Conservation (phyloP, 2,329 filamentous ascomycete genomes). For the Ceratocystis variospora region DNA sequence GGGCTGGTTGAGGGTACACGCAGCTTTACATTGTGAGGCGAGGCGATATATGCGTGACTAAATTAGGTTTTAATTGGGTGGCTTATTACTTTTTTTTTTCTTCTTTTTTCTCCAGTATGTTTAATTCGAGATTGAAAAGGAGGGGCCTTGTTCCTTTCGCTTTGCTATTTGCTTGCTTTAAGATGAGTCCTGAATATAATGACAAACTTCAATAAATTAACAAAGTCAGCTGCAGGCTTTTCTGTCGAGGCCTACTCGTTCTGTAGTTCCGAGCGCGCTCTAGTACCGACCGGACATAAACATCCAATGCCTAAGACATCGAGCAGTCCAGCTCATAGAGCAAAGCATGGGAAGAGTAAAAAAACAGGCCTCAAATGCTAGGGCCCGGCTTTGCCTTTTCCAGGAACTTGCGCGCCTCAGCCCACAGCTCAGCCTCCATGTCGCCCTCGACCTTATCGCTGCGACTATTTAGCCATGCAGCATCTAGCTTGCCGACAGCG, state of each 20-base stretch:
- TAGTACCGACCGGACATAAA: neutral
- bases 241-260: neutral
- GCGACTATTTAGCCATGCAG: constrained; percentile 79
- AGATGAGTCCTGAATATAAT: neutral
- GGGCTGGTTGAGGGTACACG: constrained; percentile 73
- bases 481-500: constrained; percentile 53
- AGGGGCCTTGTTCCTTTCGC: neutral
- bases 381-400: constrained; percentile 24
- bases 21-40: constrained; percentile 42
- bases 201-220: neutral
- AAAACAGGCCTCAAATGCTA: neutral
- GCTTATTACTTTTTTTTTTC: constrained; percentile 1
- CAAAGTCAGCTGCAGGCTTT: neutral
- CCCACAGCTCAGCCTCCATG: constrained; percentile 73
- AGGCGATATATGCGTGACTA: neutral
- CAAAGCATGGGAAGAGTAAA: neutral
- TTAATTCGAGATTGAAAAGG: neutral
- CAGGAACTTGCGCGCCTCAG: constrained; percentile 28
- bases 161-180: neutral
- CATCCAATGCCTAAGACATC: too few relatives aligned
- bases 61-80: neutral
- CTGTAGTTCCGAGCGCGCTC: constrained; percentile 1
- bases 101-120: neutral
- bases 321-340: neutral
- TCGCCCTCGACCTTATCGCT: constrained; percentile 68